Base-by-base conservation (phyloP, 345 rosid species). In the Populus ilicifolia region DNA sequence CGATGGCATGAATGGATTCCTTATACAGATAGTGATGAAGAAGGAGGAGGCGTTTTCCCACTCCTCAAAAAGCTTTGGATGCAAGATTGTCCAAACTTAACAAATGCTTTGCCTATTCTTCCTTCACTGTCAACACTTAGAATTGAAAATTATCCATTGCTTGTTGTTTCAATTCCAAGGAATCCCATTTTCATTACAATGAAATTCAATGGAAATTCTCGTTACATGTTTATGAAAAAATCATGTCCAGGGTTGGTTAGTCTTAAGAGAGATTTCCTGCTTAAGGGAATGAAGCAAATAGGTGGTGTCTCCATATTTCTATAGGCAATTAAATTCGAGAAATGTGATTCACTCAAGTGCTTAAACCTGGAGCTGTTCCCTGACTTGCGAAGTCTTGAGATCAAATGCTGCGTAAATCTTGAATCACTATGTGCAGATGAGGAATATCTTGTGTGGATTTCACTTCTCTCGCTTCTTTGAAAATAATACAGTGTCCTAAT, bases 31-130 rank as follows among this genome's bases (percentile, higher is more conserved):
- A 71, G 9, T 6, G 67, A 1, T 8, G 35, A 33, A 4, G 35
- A 33, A 33, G 35, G 5, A 33, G 35, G 35, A 33, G 59, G 13
- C 21, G 61, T 25, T 33, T 88, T 88, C 67, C 87, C 83, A 65
- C 77, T 71, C n/a, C 89, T 87, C 14, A 63, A 79, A 33, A 68
- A 80, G 20, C 89, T 87, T 71, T 67, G 16, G 44, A 41, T 87
- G 11, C 67, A n/a, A 16, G 38, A 72, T 36, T 86, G 89, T 75
- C 82, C 80, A 25, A 54, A 79, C 29, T 79, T 85, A 5, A 71
- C 6, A 0, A 70, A 78, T 35, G 56, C n/a, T 30, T 59, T 84
- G 30, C 88, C 90, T 0, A 74, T 18, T 33, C 84, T 87, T 74
- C 84, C 85, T 74, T 83, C 80, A 21, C 73, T 85, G 50, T 54